Percentiles rank a stretch among this genome's conserved stretches.
These are phyloP conservation scores for Anthracocystis panici-leucophaei DNA, from an alignment of 1,284 basidiomycete genomes.

Conservation along the genomic window DNA sequence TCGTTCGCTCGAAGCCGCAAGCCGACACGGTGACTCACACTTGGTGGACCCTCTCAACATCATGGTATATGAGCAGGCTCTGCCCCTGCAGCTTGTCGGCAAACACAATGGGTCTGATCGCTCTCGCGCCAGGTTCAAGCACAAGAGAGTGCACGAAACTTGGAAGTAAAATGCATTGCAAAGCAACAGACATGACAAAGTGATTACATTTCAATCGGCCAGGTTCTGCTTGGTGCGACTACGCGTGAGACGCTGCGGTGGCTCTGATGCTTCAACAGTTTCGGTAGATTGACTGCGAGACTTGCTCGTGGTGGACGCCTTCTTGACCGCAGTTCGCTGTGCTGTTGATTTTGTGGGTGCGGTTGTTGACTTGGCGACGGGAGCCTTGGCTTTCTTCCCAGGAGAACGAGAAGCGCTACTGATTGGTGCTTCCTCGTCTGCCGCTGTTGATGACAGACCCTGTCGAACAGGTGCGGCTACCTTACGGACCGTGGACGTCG, in stretches of 20 bases:
- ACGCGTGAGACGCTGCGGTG: slow-evolving; percentile 31
- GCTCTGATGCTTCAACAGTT: slow-evolving; percentile 13
- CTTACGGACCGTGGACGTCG: not conserved
- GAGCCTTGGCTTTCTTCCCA: slow-evolving; percentile 8
- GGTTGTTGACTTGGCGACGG: not conserved
- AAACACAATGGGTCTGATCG: not conserved
- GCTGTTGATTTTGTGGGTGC: slow-evolving; percentile 3
- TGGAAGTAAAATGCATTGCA: not conserved
- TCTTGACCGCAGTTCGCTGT: slow-evolving; percentile 13
- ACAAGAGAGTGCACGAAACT: too few species aligned
- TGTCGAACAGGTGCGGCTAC: not conserved
- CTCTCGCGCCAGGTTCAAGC: too few species aligned
- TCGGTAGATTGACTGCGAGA: slow-evolving; percentile 17
- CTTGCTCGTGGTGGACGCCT: slow-evolving; percentile 5
- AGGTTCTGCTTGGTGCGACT: slow-evolving; percentile 45
- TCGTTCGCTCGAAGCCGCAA: too few species aligned
- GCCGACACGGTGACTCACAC: too few species aligned
- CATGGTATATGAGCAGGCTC: too few species aligned
- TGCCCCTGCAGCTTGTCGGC: too few species aligned
- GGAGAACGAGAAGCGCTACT: slow-evolving; percentile 6
- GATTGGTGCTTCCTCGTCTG: not conserved
- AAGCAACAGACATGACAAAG: not conserved
- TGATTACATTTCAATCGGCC: slow-evolving; percentile 9
- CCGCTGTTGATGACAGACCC: not conserved
- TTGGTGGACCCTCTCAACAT: too few species aligned